Evolutionary conservation across 2,329 filamentous ascomycete genomes (phyloP), one percentile per base, ranked within the genome.

Genomic region (Cladophialophora psammophila): DNA sequence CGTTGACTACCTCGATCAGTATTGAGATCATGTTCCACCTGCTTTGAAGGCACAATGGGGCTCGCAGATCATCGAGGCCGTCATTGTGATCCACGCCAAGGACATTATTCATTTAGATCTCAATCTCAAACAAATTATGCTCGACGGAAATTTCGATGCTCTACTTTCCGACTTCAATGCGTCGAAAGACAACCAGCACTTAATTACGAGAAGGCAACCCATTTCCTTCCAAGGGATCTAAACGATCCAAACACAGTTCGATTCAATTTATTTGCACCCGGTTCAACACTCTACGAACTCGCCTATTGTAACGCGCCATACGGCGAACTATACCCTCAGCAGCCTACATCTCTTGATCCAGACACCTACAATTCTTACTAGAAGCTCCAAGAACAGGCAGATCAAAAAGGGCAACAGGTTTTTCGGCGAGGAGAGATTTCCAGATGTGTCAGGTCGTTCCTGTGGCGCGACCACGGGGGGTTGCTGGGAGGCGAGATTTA

Each of bases 71-170:
- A 64, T 74, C 7, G 69, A 74, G 62, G 71, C 67, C 2, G 45
- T 72, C 34, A 59, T 36, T 26, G 18, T 69, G 31, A 72, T 73
- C 20, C 69, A 74, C 54, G 20, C 12, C 13, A 42, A 63, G 63
- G 69, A 59, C 20, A 60, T 74, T 5, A 61, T 78, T 32, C 71
- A 72, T 20, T 76, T 74, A 45, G 76, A 75, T 55, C 71, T 81
- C 12, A 75, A 77, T 65, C 74, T 78, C 34, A 74, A 72, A 15
- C 74, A 78, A 66, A 72, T 74, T 12, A 65, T 78, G 3, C 68
- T 78, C n/a, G 74, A 77, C 65, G 76, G 76, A 9, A 77, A 78
- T 62, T 65, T 72, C 15, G 55, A 74, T 67, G 35, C 72, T n/a
- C 71, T 64, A 12, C 65, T 74, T 7, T 67, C 70, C 35, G 72